A percentile compares a stretch with the other conserved stretches of the same genome.
Conservation (phyloP, 2,329 filamentous ascomycete species). For the Epichloe glyceriae region DNA sequence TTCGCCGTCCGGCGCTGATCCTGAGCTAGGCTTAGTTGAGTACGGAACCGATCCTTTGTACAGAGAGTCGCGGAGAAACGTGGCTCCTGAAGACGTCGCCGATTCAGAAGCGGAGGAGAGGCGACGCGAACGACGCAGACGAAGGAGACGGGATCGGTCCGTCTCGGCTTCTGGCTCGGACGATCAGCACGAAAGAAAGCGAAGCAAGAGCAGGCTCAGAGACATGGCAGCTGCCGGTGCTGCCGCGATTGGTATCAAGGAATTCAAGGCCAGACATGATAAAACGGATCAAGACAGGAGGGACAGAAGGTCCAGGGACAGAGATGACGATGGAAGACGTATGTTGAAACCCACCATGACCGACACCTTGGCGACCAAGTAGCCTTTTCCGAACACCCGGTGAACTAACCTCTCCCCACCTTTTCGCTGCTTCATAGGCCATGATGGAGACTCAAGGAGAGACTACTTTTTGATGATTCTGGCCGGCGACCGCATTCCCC, state of each 20-base stretch:
- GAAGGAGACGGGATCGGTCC: constrained; percentile 21
- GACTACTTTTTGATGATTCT: constrained; percentile 23
- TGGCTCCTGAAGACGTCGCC: constrained; percentile 26
- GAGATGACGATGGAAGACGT: constrained; percentile 12
- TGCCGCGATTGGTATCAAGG: constrained; percentile 49
- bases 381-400: not conserved
- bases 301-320: constrained; percentile 24
- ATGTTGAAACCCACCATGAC: constrained; percentile 8
- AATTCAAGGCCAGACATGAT: constrained; percentile 32
- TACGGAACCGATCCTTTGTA: constrained; percentile 48
- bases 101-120: constrained; percentile 36
- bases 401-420: not conserved
- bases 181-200: constrained; percentile 23
- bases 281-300: constrained; percentile 30
- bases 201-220: constrained; percentile 41
- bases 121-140: constrained; percentile 25
- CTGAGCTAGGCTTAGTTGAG: constrained; percentile 55
- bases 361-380: not conserved
- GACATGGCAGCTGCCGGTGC: constrained; percentile 41
- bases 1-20: constrained; percentile 45
- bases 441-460: constrained; percentile 22
- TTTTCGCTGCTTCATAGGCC: constrained; percentile 13
- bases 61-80: constrained; percentile 24
- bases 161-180: constrained; percentile 21
- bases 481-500: constrained; percentile 30